Evolutionary conservation across 2,329 filamentous ascomycete species (phyloP).

Genomic region (Trichophyton mentagrophytes): DNA sequence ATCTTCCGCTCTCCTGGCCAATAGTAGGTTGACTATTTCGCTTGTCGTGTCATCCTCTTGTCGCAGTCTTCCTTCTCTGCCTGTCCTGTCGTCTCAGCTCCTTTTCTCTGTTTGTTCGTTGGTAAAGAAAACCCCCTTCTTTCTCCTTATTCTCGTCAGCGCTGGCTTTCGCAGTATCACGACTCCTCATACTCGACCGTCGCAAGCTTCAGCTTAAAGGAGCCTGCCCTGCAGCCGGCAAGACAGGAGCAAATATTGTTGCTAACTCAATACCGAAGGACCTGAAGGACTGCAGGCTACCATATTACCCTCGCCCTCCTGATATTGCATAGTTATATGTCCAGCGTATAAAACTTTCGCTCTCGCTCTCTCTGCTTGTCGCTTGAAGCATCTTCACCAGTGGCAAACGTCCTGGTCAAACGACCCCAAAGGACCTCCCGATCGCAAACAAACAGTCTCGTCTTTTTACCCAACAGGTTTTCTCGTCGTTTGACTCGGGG

Average conservation of each 20-base stretch:
- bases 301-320: neutral
- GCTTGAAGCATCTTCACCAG: neutral
- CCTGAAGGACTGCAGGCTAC: neutral
- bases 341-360: neutral
- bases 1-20: conserved; percentile 1
- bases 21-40: neutral
- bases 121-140: neutral
- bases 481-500: neutral
- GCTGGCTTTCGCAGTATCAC: neutral
- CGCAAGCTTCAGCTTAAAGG: neutral
- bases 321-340: neutral
- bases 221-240: neutral
- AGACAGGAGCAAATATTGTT: neutral
- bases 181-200: neutral
- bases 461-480: neutral
- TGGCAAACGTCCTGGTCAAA: neutral
- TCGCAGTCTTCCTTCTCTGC: neutral
- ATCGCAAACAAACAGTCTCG: neutral
- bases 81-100: neutral
- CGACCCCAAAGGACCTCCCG: neutral
- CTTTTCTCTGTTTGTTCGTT: neutral
- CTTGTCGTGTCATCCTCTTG: neutral
- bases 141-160: neutral
- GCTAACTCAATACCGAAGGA: neutral
- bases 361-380: neutral